Percentiles rank a stretch among this genome's conserved stretches.
These are phyloP conservation scores for Septoria petroselini DNA, from an alignment of 2,329 filamentous ascomycete species.

Conservation along the genomic window DNA sequence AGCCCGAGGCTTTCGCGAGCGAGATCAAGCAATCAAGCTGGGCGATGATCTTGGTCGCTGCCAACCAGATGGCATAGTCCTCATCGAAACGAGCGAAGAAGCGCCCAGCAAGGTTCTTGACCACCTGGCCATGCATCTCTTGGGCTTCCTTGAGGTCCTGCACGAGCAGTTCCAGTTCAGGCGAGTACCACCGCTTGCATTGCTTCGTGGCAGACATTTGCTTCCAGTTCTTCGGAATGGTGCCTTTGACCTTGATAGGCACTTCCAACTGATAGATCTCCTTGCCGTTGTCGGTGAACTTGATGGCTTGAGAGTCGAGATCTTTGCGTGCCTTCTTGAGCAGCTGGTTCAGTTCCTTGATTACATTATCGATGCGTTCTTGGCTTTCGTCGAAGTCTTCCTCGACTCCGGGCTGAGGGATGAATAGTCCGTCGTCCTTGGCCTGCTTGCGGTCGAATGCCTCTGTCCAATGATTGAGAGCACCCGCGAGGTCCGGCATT, in stretches of 20 bases:
- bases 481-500: slow-evolving; percentile 78
- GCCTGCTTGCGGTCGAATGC: slow-evolving; percentile 84
- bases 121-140: slow-evolving; percentile 86
- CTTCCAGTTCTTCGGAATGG: slow-evolving; percentile 78
- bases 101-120: slow-evolving; percentile 77
- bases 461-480: slow-evolving; percentile 80
- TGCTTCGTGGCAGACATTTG: slow-evolving; percentile 93
- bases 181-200: slow-evolving; percentile 91
- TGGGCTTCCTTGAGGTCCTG: slow-evolving; percentile 88
- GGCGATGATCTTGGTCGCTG: slow-evolving; percentile 82
- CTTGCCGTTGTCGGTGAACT: slow-evolving; percentile 74
- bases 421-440: slow-evolving; percentile 73
- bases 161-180: slow-evolving; percentile 76
- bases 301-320: slow-evolving; percentile 65
- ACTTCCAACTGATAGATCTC: slow-evolving; percentile 96
- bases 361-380: slow-evolving; percentile 70
- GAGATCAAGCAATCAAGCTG: slow-evolving; percentile 95
- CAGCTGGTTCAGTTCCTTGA: slow-evolving; percentile 67
- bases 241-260: slow-evolving; percentile 72
- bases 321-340: slow-evolving; percentile 69
- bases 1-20: slow-evolving; percentile 80
- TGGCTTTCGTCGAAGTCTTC: slow-evolving; percentile 87
- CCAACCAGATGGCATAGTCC: slow-evolving; percentile 80
- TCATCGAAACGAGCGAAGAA: slow-evolving; percentile 88
- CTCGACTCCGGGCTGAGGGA: slow-evolving; percentile 83